Percentiles rank a stretch among this genome's conserved stretches.
Conservation (phyloP, 441 rosid genomes). For the Theobroma grandiflorum region DNA sequence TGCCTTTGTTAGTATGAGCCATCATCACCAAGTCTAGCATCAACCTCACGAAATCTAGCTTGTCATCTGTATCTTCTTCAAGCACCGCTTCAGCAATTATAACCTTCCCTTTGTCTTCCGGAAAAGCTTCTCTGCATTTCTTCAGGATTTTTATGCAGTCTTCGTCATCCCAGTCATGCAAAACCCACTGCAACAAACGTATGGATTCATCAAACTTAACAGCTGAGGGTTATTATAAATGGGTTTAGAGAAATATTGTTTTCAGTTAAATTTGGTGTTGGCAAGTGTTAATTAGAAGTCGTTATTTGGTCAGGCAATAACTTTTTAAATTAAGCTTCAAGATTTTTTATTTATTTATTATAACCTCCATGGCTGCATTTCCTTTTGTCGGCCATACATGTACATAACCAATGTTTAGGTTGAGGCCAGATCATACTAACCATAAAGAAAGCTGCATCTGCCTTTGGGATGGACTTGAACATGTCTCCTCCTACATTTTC, state of each 20-base stretch:
- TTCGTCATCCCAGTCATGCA: slow-evolving; percentile 79
- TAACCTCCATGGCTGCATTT: background rate
- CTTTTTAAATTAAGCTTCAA: background rate
- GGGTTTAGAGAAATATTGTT: no score
- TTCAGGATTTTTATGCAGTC: slow-evolving; percentile 70
- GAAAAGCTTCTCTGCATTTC: slow-evolving; percentile 66
- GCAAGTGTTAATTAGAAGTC: no score
- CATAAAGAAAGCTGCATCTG: slow-evolving; percentile 54
- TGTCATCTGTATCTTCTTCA: slow-evolving; percentile 44
- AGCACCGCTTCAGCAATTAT: slow-evolving; percentile 64
- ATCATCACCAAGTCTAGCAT: slow-evolving; percentile 75
- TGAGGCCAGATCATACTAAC: slow-evolving; percentile 29
- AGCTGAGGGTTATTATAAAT: no score
- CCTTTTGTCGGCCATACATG: background rate
- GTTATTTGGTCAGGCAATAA: no score
- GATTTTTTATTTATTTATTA: background rate
- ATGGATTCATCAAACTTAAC: no score
- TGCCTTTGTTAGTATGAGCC: slow-evolving; percentile 68
- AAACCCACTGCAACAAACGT: slow-evolving; percentile 52
- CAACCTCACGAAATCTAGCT: slow-evolving; percentile 51
- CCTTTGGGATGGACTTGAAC: slow-evolving; percentile 50
- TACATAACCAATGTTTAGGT: background rate
- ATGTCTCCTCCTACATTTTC: slow-evolving; percentile 62
- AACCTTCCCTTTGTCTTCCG: slow-evolving; percentile 59
- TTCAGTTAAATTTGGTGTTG: no score